A percentile compares a stretch with the other conserved stretches of the same genome.
These are phyloP conservation scores for Mortierella sp. DNA, from an alignment of 371 early-diverging fungal genomes.

Conservation along the genomic window DNA sequence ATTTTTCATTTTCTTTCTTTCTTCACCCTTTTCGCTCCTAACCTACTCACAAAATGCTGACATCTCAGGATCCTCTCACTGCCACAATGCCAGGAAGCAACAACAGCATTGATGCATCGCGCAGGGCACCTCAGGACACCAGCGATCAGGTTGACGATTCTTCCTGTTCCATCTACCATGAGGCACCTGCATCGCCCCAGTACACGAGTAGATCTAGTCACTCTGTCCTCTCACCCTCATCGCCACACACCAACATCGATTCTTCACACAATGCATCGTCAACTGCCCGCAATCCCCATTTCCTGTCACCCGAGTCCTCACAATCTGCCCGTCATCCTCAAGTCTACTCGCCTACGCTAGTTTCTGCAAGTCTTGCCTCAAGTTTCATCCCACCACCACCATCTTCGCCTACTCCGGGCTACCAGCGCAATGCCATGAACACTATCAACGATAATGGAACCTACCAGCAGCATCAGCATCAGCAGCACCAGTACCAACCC, in stretches of 20 bases:
- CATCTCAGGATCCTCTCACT: not conserved
- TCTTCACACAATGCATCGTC: no score
- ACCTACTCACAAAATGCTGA: not conserved
- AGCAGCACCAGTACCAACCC: no score
- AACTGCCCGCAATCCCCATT: no score
- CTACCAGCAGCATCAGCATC: not conserved
- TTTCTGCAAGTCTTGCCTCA: not conserved
- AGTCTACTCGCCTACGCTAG: not conserved
- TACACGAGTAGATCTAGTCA: no score
- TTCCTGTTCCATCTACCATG: no score
- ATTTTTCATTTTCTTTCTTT: not conserved
- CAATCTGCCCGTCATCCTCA: not conserved
- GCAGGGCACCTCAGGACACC: not conserved
- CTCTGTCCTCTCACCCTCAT: no score
- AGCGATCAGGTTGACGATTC: not conserved
- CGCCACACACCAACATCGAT: no score
- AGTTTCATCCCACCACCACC: not conserved
- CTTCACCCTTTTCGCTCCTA: not conserved
- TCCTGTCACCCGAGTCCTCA: not conserved
- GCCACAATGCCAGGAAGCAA: not conserved
- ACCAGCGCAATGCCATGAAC: not conserved
- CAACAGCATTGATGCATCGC: not conserved
- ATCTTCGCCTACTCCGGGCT: not conserved
- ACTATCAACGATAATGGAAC: not conserved
- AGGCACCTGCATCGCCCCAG: no score